These are phyloP conservation scores for Apium graveolens DNA, from an alignment of 129 eudicot species.

Conservation along the genomic window DNA sequence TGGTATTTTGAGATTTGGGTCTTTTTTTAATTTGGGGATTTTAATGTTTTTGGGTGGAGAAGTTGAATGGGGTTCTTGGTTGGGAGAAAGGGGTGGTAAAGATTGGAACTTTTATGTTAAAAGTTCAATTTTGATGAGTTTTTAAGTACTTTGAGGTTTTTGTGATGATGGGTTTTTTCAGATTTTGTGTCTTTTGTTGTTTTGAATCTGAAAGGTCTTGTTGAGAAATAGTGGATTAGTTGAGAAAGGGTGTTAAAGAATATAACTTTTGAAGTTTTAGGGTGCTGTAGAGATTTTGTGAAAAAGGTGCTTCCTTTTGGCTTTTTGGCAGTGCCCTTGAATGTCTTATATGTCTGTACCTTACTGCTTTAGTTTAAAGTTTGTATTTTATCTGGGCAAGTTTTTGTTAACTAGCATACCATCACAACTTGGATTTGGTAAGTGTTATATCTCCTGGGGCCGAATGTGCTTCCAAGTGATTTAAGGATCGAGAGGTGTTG, in stretches of 20 bases:
- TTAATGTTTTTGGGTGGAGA: neutral
- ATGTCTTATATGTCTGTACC: neutral
- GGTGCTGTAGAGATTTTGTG: neutral
- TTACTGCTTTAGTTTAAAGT: neutral
- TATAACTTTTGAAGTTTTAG: neutral
- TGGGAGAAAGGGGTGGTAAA: neutral
- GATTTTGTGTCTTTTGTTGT: neutral
- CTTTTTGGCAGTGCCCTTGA: neutral
- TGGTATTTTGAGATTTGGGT: neutral
- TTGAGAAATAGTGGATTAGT: neutral
- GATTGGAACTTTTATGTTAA: neutral
- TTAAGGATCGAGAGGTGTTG: neutral
- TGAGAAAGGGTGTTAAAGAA: neutral
- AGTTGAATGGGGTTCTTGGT: neutral
- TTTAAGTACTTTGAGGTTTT: neutral
- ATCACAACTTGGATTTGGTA: neutral
- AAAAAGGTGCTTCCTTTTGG: neutral
- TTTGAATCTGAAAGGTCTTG: neutral
- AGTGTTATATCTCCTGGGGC: neutral
- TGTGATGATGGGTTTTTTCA: neutral
- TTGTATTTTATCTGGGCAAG: neutral
- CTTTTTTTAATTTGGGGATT: neutral
- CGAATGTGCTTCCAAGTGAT: neutral
- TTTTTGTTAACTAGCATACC: neutral
- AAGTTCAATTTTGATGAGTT: neutral